These are phyloP conservation scores for Quercus alba DNA, from an alignment of 306 rosid genomes.

Conservation along the genomic window DNA sequence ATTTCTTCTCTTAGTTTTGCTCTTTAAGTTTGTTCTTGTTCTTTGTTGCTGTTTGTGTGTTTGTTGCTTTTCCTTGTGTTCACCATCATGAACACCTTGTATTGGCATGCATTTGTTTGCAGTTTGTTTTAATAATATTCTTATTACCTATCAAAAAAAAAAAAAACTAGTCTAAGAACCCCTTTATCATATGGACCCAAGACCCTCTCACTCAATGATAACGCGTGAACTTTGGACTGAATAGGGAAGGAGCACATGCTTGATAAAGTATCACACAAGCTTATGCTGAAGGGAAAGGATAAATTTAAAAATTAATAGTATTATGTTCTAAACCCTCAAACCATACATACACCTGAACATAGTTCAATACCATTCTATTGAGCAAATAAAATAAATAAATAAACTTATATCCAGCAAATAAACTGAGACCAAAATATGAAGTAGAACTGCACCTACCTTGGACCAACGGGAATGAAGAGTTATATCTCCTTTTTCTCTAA, in stretches of 20 bases:
- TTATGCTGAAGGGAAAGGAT: background rate
- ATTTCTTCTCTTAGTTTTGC: too few species aligned
- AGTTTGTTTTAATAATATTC: too few species aligned
- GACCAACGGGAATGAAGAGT: conserved; percentile 88
- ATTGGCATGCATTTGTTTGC: too few species aligned
- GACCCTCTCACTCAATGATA: background rate
- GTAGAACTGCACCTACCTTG: conserved; percentile 55
- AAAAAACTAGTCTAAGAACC: background rate
- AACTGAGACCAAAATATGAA: conserved; percentile 13
- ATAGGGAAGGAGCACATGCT: background rate
- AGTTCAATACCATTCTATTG: background rate
- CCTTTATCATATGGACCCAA: background rate
- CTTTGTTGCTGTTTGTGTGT: too few species aligned
- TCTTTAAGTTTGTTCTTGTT: too few species aligned
- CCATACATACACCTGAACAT: background rate
- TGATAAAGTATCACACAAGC: background rate
- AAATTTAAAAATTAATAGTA: background rate
- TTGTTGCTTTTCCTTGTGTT: too few species aligned
- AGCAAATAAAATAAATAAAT: conserved; percentile 3
- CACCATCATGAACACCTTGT: too few species aligned
- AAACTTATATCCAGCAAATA: conserved; percentile 13
- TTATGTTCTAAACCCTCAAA: background rate
- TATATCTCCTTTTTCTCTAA: conserved; percentile 72
- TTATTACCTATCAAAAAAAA: too few species aligned
- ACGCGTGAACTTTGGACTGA: background rate